A percentile compares a stretch with the other conserved stretches of the same genome.
Evolutionary conservation across 805 yeast species (phyloP).

Genomic region (Komagataella ulmi): DNA sequence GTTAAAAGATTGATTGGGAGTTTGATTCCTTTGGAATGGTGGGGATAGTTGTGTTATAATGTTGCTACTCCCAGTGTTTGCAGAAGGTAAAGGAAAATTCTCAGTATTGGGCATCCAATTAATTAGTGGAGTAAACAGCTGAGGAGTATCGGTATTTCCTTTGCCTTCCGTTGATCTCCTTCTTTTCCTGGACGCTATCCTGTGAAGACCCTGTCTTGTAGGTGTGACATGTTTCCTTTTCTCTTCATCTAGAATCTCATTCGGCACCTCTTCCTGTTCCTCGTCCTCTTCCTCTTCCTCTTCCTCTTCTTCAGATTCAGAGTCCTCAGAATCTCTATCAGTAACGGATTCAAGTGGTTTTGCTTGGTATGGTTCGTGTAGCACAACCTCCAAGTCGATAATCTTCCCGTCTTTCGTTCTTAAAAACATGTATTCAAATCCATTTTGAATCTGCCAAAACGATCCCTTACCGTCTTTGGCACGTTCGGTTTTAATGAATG

Average conservation of each 20-base stretch:
- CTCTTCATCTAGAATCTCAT: neutral
- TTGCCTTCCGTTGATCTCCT: slow-evolving; percentile 1
- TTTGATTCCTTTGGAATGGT: neutral
- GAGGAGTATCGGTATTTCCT: neutral
- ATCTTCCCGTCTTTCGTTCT: slow-evolving; percentile 41
- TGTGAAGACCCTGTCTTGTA: neutral
- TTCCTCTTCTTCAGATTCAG: neutral
- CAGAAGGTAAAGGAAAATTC: neutral
- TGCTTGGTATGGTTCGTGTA: neutral
- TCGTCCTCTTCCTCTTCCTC: neutral
- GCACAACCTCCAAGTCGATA: slow-evolving; percentile 1
- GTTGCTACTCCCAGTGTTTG: neutral
- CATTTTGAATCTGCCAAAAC: slow-evolving; percentile 85
- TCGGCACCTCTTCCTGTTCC: neutral
- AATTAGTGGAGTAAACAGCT: neutral
- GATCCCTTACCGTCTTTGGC: slow-evolving; percentile 88
- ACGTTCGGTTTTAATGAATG: slow-evolving; percentile 81
- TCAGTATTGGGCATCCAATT: neutral
- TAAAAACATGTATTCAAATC: slow-evolving; percentile 69
- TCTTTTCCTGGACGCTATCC: slow-evolving; percentile 1
- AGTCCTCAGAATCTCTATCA: neutral
- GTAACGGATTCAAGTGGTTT: neutral
- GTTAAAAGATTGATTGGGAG: slow-evolving; percentile 28
- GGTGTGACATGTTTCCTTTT: neutral
- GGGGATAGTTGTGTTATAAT: neutral